Conservation (phyloP, 2,329 filamentous ascomycete species). For the Diaporthe humulicola region DNA sequence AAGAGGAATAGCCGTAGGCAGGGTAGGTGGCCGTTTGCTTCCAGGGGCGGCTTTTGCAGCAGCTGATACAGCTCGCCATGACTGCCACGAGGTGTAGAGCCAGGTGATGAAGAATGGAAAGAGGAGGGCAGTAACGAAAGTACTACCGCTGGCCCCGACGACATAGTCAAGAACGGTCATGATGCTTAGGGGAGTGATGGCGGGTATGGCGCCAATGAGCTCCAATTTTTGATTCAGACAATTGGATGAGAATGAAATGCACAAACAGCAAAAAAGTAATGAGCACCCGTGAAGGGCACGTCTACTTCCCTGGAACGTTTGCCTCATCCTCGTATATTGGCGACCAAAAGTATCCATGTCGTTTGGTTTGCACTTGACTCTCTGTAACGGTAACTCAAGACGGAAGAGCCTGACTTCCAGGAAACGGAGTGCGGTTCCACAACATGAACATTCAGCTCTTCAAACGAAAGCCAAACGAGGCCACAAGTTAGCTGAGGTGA, state of each 20-base stretch:
- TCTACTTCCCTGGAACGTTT: too few species aligned
- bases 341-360: too few species aligned
- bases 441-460: not conserved
- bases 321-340: too few species aligned
- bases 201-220: too few species aligned
- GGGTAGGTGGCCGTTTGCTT: not conserved
- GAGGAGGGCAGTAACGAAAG: not conserved
- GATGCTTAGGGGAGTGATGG: not conserved
- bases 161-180: conserved; percentile 11
- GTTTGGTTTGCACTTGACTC: too few species aligned
- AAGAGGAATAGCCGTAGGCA: conserved; percentile 4
- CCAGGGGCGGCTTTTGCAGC: conserved; percentile 4
- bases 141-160: not conserved
- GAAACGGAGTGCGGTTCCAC: not conserved
- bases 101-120: conserved; percentile 3
- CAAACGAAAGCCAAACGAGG: not conserved
- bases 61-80: conserved; percentile 5
- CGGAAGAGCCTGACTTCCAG: not conserved
- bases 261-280: too few species aligned
- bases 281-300: too few species aligned
- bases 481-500: not conserved
- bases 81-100: not conserved
- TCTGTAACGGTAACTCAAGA: not conserved
- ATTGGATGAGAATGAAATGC: too few species aligned
- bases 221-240: too few species aligned